These are phyloP conservation scores for Aspergillus carlsbadensis DNA, from an alignment of 495 filamentous ascomycete species.

Conservation along the genomic window DNA sequence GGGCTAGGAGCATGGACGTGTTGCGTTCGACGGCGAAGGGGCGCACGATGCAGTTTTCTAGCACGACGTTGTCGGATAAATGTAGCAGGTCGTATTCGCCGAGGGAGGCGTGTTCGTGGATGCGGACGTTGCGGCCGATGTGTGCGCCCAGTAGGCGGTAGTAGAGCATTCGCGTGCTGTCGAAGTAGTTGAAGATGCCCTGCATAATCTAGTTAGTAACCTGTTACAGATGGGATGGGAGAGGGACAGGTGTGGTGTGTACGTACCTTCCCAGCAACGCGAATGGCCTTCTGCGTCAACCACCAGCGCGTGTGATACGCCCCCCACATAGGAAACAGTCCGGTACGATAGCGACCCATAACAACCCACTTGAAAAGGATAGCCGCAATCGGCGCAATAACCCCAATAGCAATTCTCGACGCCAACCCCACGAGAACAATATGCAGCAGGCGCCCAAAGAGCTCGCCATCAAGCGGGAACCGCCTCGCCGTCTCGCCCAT, in stretches of 20 bases:
- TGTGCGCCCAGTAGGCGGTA: background rate
- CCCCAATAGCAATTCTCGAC: background rate
- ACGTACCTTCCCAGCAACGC: background rate
- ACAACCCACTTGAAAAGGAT: background rate
- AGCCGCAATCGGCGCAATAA: background rate
- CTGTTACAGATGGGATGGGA: background rate
- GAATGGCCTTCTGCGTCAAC: slow-evolving; percentile 1
- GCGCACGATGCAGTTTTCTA: slow-evolving; percentile 1
- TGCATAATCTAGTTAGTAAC: background rate
- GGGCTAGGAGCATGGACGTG: slow-evolving; percentile 2
- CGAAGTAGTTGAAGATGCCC: slow-evolving; percentile 8
- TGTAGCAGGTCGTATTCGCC: slow-evolving; percentile 6
- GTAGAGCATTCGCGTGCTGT: background rate
- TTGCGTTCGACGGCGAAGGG: slow-evolving; percentile 6
- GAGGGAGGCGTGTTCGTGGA: slow-evolving; percentile 2
- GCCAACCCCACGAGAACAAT: background rate
- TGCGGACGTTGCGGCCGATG: background rate
- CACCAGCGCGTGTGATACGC: slow-evolving; percentile 5
- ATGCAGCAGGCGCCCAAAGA: background rate
- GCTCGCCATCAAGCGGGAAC: background rate
- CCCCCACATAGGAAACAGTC: slow-evolving; percentile 2
- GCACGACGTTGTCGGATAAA: background rate
- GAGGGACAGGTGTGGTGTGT: background rate
- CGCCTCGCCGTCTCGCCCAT: background rate
- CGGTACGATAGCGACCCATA: background rate